A percentile compares a stretch with the other conserved stretches of the same genome.
These are phyloP conservation scores for Xylaria sp. DNA, from an alignment of 2,329 filamentous ascomycete species.

Conservation along the genomic window DNA sequence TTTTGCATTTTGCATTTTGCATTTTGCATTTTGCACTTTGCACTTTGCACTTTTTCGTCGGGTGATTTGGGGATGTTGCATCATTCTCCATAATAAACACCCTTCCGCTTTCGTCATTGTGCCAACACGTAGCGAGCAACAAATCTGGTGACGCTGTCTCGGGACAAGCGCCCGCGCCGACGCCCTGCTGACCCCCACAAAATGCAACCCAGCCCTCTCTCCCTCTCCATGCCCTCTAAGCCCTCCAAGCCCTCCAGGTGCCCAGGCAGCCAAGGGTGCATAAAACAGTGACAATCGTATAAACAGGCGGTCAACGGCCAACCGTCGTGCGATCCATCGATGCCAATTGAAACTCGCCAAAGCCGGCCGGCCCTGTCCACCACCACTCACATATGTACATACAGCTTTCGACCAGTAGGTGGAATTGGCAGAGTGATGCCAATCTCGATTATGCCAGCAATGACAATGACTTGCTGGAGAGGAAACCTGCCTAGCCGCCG, in stretches of 20 bases:
- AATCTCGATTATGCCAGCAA: neutral
- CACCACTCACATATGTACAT: neutral
- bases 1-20: neutral
- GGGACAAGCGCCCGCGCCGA: slow-evolving; percentile 13
- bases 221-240: too few species aligned
- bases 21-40: neutral
- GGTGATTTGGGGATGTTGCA: neutral
- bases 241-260: neutral
- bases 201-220: slow-evolving; percentile 7
- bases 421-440: neutral
- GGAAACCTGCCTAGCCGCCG: too few species aligned
- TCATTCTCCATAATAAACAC: slow-evolving; percentile 8
- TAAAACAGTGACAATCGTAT: neutral
- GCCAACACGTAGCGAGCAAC: slow-evolving; percentile 13
- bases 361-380: too few species aligned
- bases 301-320: neutral
- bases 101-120: slow-evolving; percentile 24
- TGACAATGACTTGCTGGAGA: neutral
- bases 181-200: slow-evolving; percentile 20
- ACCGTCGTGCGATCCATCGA: too few species aligned
- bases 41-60: too few species aligned
- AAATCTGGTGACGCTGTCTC: slow-evolving; percentile 23
- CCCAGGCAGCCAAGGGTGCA: neutral
- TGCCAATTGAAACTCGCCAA: neutral
- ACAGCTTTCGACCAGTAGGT: too few species aligned